Conservation (phyloP, 345 rosid genomes). For the Brassica rapa region DNA sequence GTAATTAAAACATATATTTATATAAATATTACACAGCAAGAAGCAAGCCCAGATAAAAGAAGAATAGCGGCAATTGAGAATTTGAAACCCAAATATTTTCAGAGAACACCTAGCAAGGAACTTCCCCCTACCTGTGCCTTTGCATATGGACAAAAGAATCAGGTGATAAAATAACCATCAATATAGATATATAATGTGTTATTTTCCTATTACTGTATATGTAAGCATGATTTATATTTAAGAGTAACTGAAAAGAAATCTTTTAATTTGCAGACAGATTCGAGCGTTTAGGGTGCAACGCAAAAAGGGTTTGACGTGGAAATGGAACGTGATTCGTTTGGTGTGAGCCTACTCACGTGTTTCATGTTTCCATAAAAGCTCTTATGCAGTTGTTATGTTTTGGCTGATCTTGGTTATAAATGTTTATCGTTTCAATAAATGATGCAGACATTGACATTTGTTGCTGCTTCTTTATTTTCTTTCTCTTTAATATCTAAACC, state of each 20-base stretch:
- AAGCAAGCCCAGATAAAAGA: constrained; percentile 52
- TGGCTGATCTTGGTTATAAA: background rate
- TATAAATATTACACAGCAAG: constrained; percentile 58
- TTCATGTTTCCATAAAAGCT: constrained; percentile 22
- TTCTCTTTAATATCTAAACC: background rate
- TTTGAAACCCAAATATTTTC: constrained; percentile 58
- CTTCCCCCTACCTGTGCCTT: constrained; percentile 70
- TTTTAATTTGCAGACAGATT: constrained; percentile 31
- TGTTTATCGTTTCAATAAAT: constrained; percentile 35
- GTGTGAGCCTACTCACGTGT: constrained; percentile 33
- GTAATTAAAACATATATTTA: background rate
- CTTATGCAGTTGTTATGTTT: background rate
- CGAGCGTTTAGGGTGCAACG: constrained; percentile 27
- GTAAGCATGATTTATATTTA: background rate
- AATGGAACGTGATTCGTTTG: constrained; percentile 32
- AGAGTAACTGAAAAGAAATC: background rate
- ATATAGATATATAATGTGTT: background rate
- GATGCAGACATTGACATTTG: constrained; percentile 13
- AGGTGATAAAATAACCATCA: constrained; percentile 36
- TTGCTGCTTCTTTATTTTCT: background rate
- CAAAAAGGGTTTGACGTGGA: constrained; percentile 15
- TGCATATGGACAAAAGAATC: constrained; percentile 53
- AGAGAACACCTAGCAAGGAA: constrained; percentile 74
- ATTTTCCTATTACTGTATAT: background rate
- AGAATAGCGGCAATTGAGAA: constrained; percentile 60